phyloP scores from a whole-genome alignment of 257 asterid genomes.

The Verbascum thapsus region DNA sequence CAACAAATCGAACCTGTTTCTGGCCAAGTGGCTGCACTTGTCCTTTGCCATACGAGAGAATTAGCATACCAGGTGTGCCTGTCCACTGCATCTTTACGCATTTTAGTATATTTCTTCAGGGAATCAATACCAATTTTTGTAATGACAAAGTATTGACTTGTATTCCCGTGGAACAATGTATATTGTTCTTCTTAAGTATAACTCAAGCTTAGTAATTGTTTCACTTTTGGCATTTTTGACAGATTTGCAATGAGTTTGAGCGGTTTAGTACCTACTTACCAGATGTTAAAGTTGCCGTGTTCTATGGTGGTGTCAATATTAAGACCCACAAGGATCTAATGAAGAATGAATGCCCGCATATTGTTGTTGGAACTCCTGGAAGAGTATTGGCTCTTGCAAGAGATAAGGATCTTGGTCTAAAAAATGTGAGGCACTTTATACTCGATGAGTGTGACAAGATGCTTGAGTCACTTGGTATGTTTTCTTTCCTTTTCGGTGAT shows the following conservation, averaged over 20 bases:
- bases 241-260: slow-evolving; percentile 51
- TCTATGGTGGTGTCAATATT: slow-evolving; percentile 50
- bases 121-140: background rate
- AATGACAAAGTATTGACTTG: background rate
- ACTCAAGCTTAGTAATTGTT: background rate
- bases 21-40: slow-evolving; percentile 77
- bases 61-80: slow-evolving; percentile 67
- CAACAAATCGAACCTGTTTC: slow-evolving; percentile 82
- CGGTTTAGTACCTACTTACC: slow-evolving; percentile 48
- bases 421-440: slow-evolving; percentile 48
- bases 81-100: slow-evolving; percentile 10
- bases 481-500: slow-evolving; percentile 8
- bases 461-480: slow-evolving; percentile 47
- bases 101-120: background rate
- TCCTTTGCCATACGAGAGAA: slow-evolving; percentile 79
- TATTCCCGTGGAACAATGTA: background rate
- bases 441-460: slow-evolving; percentile 55
- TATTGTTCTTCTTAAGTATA: background rate
- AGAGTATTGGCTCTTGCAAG: slow-evolving; percentile 44
- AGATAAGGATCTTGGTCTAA: slow-evolving; percentile 43
- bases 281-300: slow-evolving; percentile 46
- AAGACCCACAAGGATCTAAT: slow-evolving; percentile 45
- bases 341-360: slow-evolving; percentile 53
- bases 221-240: slow-evolving; percentile 15
- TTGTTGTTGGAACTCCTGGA: slow-evolving; percentile 54